Evolutionary conservation across 148 eudicot species (phyloP).

Genomic region (Vaccinium myrtillus): DNA sequence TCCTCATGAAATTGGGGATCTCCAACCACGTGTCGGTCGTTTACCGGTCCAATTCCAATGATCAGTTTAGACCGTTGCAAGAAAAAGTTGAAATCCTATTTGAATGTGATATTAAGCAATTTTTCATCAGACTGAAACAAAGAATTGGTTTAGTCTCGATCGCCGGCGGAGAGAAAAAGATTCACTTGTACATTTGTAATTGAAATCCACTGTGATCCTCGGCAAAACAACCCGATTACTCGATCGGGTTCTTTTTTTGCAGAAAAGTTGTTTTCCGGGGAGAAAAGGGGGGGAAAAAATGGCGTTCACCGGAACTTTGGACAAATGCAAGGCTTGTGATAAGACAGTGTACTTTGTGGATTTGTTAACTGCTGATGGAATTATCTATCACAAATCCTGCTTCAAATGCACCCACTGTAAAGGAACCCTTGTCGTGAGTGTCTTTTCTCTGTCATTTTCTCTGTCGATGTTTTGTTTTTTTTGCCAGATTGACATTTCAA

Average conservation of each 20-base stretch:
- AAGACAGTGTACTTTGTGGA: slow-evolving; percentile 92
- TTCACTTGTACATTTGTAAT: neutral
- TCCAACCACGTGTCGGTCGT: slow-evolving; percentile 45
- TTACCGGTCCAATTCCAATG: slow-evolving; percentile 16
- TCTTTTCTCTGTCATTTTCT: neutral
- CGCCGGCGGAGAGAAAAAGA: slow-evolving; percentile 13
- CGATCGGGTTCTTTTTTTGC: neutral
- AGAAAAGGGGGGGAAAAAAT: slow-evolving; percentile 26
- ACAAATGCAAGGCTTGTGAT: slow-evolving; percentile 97
- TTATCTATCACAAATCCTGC: slow-evolving; percentile 83
- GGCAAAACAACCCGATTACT: neutral
- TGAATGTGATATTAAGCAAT: slow-evolving; percentile 15
- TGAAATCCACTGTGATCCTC: neutral
- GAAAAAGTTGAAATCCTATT: slow-evolving; percentile 18
- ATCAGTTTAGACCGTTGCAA: slow-evolving; percentile 22
- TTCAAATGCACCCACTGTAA: slow-evolving; percentile 97
- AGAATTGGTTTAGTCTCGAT: slow-evolving; percentile 21
- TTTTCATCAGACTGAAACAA: slow-evolving; percentile 20
- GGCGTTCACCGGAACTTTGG: slow-evolving; percentile 95
- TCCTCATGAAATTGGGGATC: slow-evolving; percentile 28
- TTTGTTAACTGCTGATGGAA: slow-evolving; percentile 86
- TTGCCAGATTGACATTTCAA: neutral
- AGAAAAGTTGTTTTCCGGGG: neutral
- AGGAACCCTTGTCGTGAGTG: slow-evolving; percentile 79
- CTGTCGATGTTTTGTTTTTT: neutral